Percentiles rank a stretch among this genome's conserved stretches.
phyloP scores from a whole-genome alignment of 805 yeast genomes.

The Candida taoyuanica region DNA sequence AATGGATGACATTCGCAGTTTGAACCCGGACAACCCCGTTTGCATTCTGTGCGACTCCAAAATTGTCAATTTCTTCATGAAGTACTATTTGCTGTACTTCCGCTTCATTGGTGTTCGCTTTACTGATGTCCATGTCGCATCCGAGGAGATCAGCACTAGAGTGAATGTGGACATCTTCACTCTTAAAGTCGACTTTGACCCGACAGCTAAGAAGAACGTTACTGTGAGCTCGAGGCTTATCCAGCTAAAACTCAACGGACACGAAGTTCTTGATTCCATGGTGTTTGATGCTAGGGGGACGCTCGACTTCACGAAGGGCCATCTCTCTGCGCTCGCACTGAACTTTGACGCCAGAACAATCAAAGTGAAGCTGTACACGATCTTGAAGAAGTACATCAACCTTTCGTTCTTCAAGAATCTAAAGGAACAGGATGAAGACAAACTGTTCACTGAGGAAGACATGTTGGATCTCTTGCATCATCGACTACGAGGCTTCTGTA shows the following conservation, averaged over 20 bases:
- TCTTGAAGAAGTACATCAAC: conserved; percentile 8
- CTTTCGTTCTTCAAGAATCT: not conserved
- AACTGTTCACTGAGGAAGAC: conserved; percentile 9
- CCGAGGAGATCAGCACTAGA: conserved; percentile 12
- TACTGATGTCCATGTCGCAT: conserved; percentile 10
- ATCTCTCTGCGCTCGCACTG: conserved; percentile 15
- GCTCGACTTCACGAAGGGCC: conserved; percentile 19
- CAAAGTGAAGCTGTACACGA: conserved; percentile 14
- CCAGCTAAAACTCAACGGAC: conserved; percentile 16
- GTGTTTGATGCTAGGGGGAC: conserved; percentile 16
- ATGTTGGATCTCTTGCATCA: conserved; percentile 12
- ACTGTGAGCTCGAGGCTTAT: conserved; percentile 15
- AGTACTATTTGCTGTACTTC: conserved; percentile 20
- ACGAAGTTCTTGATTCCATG: conserved; percentile 21
- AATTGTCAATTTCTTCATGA: conserved; percentile 5
- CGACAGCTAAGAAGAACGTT: conserved; percentile 5
- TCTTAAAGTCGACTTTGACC: conserved; percentile 16
- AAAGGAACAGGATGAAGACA: not conserved
- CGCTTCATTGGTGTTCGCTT: conserved; percentile 23
- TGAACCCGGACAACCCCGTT: conserved; percentile 17
- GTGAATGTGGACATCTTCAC: conserved; percentile 14
- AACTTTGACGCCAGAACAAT: conserved; percentile 19
- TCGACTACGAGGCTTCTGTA: conserved; percentile 10
- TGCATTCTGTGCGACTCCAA: conserved; percentile 14
- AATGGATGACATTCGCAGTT: conserved; percentile 4